phyloP scores from a whole-genome alignment of 352 stramenopile species.

The Phytophthora aleatoria region DNA sequence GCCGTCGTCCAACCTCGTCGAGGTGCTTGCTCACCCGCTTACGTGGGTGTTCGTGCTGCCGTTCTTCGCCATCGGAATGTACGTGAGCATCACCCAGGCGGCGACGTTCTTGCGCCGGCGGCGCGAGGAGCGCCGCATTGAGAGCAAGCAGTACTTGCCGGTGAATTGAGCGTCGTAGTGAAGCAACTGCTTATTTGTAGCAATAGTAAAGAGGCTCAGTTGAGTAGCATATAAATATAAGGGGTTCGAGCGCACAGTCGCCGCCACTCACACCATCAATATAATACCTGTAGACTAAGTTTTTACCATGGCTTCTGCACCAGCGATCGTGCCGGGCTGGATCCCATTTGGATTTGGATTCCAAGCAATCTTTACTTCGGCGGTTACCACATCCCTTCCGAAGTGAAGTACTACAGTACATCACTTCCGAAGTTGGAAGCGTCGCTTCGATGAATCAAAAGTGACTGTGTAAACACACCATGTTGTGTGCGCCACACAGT shows the following conservation, averaged over 20 bases:
- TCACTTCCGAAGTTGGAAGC: no score
- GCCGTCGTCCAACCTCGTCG: conserved; percentile 22
- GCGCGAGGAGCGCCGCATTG: conserved; percentile 65
- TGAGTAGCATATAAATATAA: conserved; percentile 29
- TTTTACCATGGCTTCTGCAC: neutral
- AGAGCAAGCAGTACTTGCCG: conserved; percentile 72
- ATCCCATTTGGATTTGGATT: no score
- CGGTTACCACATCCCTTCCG: no score
- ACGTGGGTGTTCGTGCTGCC: conserved; percentile 64
- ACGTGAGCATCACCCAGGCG: conserved; percentile 46
- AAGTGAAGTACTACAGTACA: no score
- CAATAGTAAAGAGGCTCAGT: conserved; percentile 12
- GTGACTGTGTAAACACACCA: conserved; percentile 5
- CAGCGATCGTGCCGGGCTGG: neutral
- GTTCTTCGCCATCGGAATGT: conserved; percentile 69
- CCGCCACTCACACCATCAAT: conserved; percentile 4
- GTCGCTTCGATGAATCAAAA: no score
- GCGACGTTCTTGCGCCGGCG: conserved; percentile 56
- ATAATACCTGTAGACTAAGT: conserved; percentile 16
- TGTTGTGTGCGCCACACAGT: conserved; percentile 11
- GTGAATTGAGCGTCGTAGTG: conserved; percentile 42
- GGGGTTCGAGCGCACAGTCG: conserved; percentile 3
- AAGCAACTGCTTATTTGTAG: conserved; percentile 14
- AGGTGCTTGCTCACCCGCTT: conserved; percentile 34
- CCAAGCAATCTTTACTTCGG: no score